Conservation (phyloP, 2,329 filamentous ascomycete species). For the Pseudogymnoascus sp. region DNA sequence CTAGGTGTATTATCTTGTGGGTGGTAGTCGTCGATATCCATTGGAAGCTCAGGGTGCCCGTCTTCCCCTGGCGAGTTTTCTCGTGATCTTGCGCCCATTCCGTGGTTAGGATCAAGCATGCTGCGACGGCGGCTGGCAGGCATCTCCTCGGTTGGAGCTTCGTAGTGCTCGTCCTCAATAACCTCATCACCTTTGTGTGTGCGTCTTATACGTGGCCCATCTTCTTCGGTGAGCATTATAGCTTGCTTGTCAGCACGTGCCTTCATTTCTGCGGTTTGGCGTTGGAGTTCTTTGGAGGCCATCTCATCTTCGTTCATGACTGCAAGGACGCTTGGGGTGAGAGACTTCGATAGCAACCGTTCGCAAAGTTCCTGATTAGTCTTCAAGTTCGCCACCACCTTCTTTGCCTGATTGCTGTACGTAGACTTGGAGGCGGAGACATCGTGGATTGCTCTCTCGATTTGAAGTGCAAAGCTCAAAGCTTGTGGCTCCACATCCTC, state of each 20-base stretch:
- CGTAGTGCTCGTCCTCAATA: constrained; percentile 61
- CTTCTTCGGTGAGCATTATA: constrained; percentile 66
- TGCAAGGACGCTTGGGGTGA: constrained; percentile 70
- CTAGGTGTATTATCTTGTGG: constrained; percentile 23
- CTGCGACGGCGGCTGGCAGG: constrained; percentile 30
- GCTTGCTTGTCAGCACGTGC: constrained; percentile 74
- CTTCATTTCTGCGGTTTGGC: constrained; percentile 66
- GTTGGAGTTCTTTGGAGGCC: constrained; percentile 81
- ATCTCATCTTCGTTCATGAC: constrained; percentile 85
- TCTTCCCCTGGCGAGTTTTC: constrained; percentile 30
- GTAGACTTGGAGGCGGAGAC: constrained; percentile 44
- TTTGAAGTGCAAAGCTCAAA: constrained; percentile 63
- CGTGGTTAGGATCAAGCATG: constrained; percentile 31
- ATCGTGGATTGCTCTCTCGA: constrained; percentile 63
- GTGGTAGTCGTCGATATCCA: constrained; percentile 25
- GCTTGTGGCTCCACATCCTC: constrained; percentile 57
- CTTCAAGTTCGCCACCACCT: constrained; percentile 79
- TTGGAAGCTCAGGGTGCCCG: constrained; percentile 22
- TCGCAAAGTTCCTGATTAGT: constrained; percentile 71
- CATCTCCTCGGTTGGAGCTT: constrained; percentile 30
- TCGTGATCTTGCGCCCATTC: constrained; percentile 27
- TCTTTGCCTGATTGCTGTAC: constrained; percentile 58
- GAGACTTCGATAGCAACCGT: constrained; percentile 61
- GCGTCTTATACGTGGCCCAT: constrained; percentile 69
- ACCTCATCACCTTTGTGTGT: constrained; percentile 95